Percentiles rank a stretch among this genome's conserved stretches.
These are phyloP conservation scores for Ogataea nitratoaversa DNA, from an alignment of 805 yeast genomes.

Conservation along the genomic window DNA sequence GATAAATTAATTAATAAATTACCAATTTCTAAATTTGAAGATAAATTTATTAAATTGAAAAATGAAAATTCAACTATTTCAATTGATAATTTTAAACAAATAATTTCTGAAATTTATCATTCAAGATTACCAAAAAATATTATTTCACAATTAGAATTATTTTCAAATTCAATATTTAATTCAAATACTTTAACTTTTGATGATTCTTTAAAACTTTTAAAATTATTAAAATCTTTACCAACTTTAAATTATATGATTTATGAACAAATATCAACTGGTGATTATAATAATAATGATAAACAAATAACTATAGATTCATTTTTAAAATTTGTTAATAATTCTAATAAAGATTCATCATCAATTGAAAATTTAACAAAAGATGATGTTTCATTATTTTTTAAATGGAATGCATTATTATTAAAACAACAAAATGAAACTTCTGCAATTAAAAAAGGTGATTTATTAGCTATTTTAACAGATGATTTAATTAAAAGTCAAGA, in stretches of 20 bases:
- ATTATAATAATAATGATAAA: conserved; percentile 15
- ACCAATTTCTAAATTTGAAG: conserved; percentile 26
- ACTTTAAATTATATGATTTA: conserved; percentile 28
- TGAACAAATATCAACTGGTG: conserved; percentile 24
- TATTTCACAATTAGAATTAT: conserved; percentile 52
- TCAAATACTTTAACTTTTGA: conserved; percentile 41
- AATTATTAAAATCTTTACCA: conserved; percentile 37
- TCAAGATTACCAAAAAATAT: conserved; percentile 42
- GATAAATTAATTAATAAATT: conserved; percentile 20
- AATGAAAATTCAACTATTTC: conserved; percentile 13
- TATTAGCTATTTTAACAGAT: conserved; percentile 44
- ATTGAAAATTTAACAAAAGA: conserved; percentile 19
- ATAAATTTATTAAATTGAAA: conserved; percentile 14
- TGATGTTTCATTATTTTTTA: conserved; percentile 30
- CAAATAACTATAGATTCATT: conserved; percentile 24
- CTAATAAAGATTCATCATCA: conserved; percentile 4
- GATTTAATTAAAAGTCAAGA: conserved; percentile 48
- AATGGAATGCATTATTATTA: conserved; percentile 31
- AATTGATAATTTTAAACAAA: conserved; percentile 15
- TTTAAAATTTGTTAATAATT: conserved; percentile 21
- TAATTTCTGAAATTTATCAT: conserved; percentile 26
- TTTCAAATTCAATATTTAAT: conserved; percentile 33
- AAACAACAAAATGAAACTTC: conserved; percentile 23
- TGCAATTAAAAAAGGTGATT: conserved; percentile 26
- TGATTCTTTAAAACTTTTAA: conserved; percentile 44